phyloP scores from a whole-genome alignment of 148 eudicot species.

The Limonium bicolor region DNA sequence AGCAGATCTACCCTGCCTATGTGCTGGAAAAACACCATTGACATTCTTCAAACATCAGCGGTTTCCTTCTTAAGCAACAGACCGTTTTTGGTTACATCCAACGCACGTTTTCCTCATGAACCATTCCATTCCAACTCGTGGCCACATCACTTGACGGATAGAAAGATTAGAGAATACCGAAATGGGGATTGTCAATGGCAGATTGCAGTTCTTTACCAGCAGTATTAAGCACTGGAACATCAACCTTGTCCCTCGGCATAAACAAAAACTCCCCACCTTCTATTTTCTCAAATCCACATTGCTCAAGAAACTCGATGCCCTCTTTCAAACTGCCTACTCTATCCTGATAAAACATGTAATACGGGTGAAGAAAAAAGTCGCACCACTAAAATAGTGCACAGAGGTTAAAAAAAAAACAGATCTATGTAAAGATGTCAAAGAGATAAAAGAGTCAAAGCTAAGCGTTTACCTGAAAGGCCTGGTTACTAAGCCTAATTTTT shows the following conservation, averaged over 20 bases:
- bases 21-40: too few relatives aligned
- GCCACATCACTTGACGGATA: too few relatives aligned
- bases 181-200: slow-evolving; percentile 89
- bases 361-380: background rate
- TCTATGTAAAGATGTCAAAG: background rate
- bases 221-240: slow-evolving; percentile 50
- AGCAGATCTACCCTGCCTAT: too few relatives aligned
- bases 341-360: slow-evolving; percentile 31
- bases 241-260: slow-evolving; percentile 67
- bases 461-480: slow-evolving; percentile 71
- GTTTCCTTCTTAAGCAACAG: too few relatives aligned
- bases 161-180: slow-evolving; percentile 57
- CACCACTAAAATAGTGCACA: background rate
- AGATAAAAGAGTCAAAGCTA: background rate
- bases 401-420: too few relatives aligned
- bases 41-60: too few relatives aligned
- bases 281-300: slow-evolving; percentile 77
- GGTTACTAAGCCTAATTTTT: slow-evolving; percentile 79
- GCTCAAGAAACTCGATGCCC: slow-evolving; percentile 84
- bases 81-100: too few relatives aligned
- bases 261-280: slow-evolving; percentile 86
- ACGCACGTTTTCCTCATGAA: too few relatives aligned
- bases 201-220: slow-evolving; percentile 84
- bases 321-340: slow-evolving; percentile 84
- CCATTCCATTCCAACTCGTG: too few relatives aligned